Evolutionary conservation across 1,284 basidiomycete genomes (phyloP), one percentile per base, ranked within the genome.

Genomic region (Macrocybe sp.): DNA sequence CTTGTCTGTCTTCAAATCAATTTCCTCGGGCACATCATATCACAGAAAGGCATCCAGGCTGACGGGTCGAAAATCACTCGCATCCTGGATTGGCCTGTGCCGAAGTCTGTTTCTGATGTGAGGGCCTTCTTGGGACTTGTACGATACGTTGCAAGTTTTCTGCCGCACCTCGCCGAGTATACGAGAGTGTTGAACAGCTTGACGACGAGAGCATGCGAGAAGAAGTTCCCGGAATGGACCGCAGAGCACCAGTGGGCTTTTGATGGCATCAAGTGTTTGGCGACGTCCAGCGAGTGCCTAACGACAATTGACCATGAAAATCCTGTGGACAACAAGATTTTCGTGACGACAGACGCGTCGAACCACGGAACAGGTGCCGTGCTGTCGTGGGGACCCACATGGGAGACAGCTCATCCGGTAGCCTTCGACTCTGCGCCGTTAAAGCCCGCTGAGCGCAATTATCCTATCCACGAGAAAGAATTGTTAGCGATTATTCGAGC

Each of bases 361-460:
- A 36, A 45, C 1, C 59, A 60, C 1, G 62, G 67, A 0, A 54
- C 65, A 7, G 56, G 58, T 30, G 64, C 65, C 1, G 51, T 66
- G 0, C 45, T 69, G 2, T 54, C 52, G 32, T 65, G 68, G 49
- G 67, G 67, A 0, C 5, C 10, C 0, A 53, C 60, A 29, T 64
- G 62, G 59, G 51, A 56, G 42, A 56, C 37, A 0, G 64, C 58
- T 0, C 47, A 48, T 4, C 52, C 66, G 0, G 61, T 63, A 5
- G 65, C 65, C 1, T 72, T 72, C 50, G 68, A 58, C 47, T 70
- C 64, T 0, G 67, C 64, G 1, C 72, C 71, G 42, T 52, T 73
- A 37, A 67, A 62, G 33, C 41, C 59, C 0, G 63, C 66, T 0
- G 67, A 72, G 49, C 64, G 67, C 29, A 72, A 71, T 33, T 73